Conservation (phyloP, 768 basidiomycete genomes). For the Collybia nuda region DNA sequence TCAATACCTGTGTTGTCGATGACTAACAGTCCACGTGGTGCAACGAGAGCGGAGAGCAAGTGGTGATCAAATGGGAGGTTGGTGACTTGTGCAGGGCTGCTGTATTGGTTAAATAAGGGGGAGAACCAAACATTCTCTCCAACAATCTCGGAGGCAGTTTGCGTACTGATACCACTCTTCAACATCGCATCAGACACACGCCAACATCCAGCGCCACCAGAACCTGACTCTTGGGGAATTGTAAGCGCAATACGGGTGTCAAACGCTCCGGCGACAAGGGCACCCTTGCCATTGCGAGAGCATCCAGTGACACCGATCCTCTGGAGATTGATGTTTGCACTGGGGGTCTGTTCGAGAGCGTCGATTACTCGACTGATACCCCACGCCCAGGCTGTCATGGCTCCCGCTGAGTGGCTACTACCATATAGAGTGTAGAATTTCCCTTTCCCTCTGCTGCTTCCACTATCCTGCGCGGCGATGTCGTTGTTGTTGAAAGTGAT, state of each 20-base stretch:
- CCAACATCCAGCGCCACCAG: constrained; percentile 62
- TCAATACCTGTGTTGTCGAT: constrained; percentile 57
- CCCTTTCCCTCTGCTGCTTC: constrained; percentile 48
- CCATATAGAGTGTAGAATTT: constrained; percentile 62
- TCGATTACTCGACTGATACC: constrained; percentile 61
- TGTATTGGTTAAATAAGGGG: constrained; percentile 44
- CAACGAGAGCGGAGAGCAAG: constrained; percentile 51
- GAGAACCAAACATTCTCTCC: constrained; percentile 66
- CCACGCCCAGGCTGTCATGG: constrained; percentile 67
- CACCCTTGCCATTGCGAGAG: constrained; percentile 62
- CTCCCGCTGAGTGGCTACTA: constrained; percentile 39
- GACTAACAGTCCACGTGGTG: constrained; percentile 51
- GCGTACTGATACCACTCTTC: constrained; percentile 40
- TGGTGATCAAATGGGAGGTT: constrained; percentile 62
- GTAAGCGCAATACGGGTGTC: constrained; percentile 58
- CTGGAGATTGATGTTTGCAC: constrained; percentile 44
- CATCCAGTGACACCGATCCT: constrained; percentile 59
- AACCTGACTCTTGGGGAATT: constrained; percentile 63
- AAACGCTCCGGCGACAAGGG: constrained; percentile 57
- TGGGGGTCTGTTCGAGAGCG: constrained; percentile 49
- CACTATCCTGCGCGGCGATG: constrained; percentile 48
- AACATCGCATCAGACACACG: constrained; percentile 52
- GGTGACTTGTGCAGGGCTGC: constrained; percentile 32
- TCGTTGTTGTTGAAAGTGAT: constrained; percentile 55
- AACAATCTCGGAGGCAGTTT: constrained; percentile 59